Conservation (phyloP, 139 green algal species). For the Desmodesmus armatus region DNA sequence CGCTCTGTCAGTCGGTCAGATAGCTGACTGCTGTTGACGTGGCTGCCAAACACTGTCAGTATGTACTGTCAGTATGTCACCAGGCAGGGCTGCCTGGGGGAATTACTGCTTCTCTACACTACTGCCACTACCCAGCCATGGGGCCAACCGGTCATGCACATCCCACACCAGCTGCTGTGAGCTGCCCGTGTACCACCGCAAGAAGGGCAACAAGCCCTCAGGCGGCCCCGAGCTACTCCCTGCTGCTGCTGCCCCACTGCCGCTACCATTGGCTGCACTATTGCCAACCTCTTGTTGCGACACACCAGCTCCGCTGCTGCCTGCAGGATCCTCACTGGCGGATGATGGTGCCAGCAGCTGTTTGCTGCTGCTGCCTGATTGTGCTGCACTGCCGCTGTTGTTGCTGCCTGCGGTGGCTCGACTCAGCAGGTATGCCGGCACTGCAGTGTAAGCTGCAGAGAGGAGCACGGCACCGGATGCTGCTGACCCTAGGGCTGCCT, state of each 20-base stretch:
- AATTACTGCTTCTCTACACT: not conserved
- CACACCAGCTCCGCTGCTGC: not conserved
- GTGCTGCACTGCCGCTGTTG: not conserved
- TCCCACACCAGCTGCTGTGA: constrained; percentile 29
- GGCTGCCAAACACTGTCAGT: too few relatives aligned
- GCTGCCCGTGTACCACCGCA: constrained; percentile 24
- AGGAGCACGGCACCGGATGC: constrained; percentile 23
- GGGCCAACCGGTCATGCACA: constrained; percentile 39
- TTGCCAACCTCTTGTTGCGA: not conserved
- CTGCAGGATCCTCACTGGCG: not conserved
- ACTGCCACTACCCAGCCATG: constrained; percentile 38
- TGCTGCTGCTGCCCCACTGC: constrained; percentile 4
- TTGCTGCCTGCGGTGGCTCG: not conserved
- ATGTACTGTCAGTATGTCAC: too few relatives aligned
- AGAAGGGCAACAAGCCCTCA: not conserved
- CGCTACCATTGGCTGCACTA: not conserved
- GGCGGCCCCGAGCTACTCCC: not conserved
- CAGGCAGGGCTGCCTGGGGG: not conserved
- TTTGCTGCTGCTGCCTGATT: not conserved
- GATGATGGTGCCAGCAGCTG: not conserved
- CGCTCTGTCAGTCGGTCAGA: too few relatives aligned
- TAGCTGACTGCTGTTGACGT: too few relatives aligned
- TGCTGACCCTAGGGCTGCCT: constrained; percentile 14
- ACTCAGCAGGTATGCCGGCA: not conserved
- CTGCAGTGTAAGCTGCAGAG: constrained; percentile 12